A percentile compares a stretch with the other conserved stretches of the same genome.
These are phyloP conservation scores for Candida sojae DNA, from an alignment of 1,139 yeast species.

Conservation along the genomic window DNA sequence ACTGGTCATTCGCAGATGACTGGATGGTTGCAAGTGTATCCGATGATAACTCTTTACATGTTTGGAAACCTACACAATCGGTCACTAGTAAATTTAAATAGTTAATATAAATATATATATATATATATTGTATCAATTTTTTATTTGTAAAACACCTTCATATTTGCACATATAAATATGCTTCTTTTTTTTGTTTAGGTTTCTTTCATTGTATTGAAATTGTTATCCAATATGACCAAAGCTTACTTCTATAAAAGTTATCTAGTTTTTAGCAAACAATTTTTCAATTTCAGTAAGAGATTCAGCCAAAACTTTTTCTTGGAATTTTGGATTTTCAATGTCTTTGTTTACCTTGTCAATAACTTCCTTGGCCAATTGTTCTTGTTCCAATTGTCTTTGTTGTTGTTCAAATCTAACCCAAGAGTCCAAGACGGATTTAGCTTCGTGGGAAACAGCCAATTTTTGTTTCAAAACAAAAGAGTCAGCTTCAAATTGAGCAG, in stretches of 20 bases:
- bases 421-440: constrained; percentile 93
- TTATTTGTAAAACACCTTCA: neutral
- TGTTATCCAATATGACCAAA: neutral
- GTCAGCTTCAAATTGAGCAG: constrained; percentile 93
- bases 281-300: constrained; percentile 90
- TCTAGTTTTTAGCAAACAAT: constrained; percentile 58
- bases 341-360: constrained; percentile 88
- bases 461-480: constrained; percentile 90
- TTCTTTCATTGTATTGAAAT: neutral
- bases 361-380: constrained; percentile 84
- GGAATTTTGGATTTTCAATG: constrained; percentile 86
- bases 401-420: constrained; percentile 99
- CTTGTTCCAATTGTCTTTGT: constrained; percentile 95
- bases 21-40: constrained; percentile 84
- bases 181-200: neutral
- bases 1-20: constrained; percentile 82
- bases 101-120: neutral
- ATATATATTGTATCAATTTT: constrained; percentile 1
- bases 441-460: constrained; percentile 84
- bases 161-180: neutral
- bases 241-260: constrained; percentile 2
- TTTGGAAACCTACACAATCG: constrained; percentile 67
- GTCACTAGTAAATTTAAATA: constrained; percentile 18
- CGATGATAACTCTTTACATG: constrained; percentile 84
- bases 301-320: constrained; percentile 87